Conservation (phyloP, 1,284 basidiomycete genomes). For the Trichosporon asahii region DNA sequence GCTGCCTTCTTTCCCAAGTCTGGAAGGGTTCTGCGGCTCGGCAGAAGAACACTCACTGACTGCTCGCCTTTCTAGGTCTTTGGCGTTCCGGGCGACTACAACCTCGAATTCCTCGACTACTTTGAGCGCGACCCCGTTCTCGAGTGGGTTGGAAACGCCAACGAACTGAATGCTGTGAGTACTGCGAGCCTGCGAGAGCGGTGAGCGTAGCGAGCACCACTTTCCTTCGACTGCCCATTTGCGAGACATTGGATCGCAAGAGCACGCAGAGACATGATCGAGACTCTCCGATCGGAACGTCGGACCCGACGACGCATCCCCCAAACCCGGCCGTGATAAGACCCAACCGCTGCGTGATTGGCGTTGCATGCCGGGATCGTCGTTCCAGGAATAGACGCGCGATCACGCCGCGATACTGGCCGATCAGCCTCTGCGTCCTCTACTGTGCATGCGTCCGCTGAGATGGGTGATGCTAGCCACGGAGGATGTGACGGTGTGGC, state of each 20-base stretch:
- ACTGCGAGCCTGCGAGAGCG: no score
- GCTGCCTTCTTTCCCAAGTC: neutral
- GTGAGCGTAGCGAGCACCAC: neutral
- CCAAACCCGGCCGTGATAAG: neutral
- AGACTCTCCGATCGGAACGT: neutral
- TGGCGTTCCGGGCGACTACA: conserved; percentile 90
- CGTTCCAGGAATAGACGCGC: no score
- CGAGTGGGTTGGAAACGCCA: conserved; percentile 90
- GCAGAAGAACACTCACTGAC: neutral
- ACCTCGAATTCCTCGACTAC: conserved; percentile 71
- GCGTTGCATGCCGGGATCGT: no score
- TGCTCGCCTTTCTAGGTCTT: conserved; percentile 59
- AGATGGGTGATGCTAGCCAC: neutral
- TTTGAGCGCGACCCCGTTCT: conserved; percentile 76
- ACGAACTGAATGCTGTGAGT: conserved; percentile 70
- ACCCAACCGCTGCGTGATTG: neutral
- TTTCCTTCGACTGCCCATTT: no score
- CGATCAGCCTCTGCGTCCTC: no score
- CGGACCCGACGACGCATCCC: neutral
- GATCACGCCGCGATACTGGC: no score
- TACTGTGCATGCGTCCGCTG: no score
- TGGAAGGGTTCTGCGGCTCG: no score
- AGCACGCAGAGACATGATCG: no score
- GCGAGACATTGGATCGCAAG: no score
- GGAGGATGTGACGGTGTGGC: neutral